Evolutionary conservation across 2,329 filamentous ascomycete species (phyloP), one percentile per base, ranked within the genome.

Genomic region (Claviceps sp.): DNA sequence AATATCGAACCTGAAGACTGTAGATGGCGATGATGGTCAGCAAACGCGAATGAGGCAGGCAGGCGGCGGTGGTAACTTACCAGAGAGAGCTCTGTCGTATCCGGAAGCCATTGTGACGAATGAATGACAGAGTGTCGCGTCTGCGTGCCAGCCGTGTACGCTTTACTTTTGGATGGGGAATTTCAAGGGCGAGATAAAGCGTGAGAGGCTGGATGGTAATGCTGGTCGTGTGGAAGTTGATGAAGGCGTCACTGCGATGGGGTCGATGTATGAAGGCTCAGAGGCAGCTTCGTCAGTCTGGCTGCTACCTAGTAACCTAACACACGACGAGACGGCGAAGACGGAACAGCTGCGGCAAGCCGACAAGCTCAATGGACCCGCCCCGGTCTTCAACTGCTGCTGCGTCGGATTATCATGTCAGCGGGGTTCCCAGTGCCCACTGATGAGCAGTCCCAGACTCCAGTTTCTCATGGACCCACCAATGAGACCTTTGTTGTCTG

Each of bases 21-120:
- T 37, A 26, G n/a, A 23, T 16, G 8, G 62, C 58, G 59, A 45
- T 79, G 72, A 79, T 74, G 38, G 49, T 52, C 23, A 55, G 48
- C 44, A 36, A 17, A 40, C 14, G n/a, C 29, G 13, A n/a, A 36
- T 6, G 17, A 29, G 26, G 39, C 47, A 47, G 50, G 40, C 54
- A 55, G 52, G 20, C 20, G 55, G 53, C 40, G 20, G 56, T 52
- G 39, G 50, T n/a, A 52, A 66, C 83, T 75, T 83, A 96, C 90
- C 91, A 74, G 91, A 97, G 71, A 97, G 84, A 73, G 91, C 93
- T 86, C 93, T 87, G 77, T 98, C 93, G 76, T 98, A 98, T 73
- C 91, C 91, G 64, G 90, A 95, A 71, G 89, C 86, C 88, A 94
- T 82, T 61, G 42, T 62, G 47, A 47, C 20, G 50, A 42, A 45